A percentile compares a stretch with the other conserved stretches of the same genome.
phyloP scores from a whole-genome alignment of 768 basidiomycete species.

The Scleroderma bovista region DNA sequence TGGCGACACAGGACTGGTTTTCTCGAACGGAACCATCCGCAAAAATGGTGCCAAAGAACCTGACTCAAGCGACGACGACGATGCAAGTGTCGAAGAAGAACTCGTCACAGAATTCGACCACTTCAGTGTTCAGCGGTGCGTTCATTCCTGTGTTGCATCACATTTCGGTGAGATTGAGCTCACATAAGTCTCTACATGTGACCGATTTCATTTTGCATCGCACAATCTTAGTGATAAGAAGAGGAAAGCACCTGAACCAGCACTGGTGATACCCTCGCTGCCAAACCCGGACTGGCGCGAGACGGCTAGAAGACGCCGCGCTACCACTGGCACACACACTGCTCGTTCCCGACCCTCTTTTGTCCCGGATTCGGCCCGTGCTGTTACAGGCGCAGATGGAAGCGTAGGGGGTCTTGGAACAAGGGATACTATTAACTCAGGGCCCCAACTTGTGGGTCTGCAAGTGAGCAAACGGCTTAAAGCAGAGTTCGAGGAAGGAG shows the following conservation, averaged over 20 bases:
- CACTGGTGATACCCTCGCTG: conserved; percentile 81
- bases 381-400: conserved; percentile 57
- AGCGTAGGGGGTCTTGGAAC: conserved; percentile 76
- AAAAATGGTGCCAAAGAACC: conserved; percentile 26
- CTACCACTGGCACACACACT: conserved; percentile 10
- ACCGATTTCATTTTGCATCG: neutral
- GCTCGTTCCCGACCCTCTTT: conserved; percentile 35
- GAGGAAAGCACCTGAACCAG: conserved; percentile 44
- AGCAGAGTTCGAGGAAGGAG: conserved; percentile 29
- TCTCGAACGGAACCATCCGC: conserved; percentile 14
- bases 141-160: conserved; percentile 19
- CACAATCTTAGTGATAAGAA: conserved; percentile 40
- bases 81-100: conserved; percentile 52
- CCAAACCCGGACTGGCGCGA: conserved; percentile 91
- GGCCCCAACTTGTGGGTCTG: conserved; percentile 65
- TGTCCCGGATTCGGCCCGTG: conserved; percentile 58
- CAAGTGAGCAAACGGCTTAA: conserved; percentile 38
- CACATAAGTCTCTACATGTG: conserved; percentile 46
- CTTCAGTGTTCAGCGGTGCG: conserved; percentile 84
- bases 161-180: conserved; percentile 58
- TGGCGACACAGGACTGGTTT: conserved; percentile 20
- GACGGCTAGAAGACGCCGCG: conserved; percentile 56
- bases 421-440: conserved; percentile 69
- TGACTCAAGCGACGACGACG: conserved; percentile 55
- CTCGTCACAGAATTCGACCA: conserved; percentile 68